Percentiles rank a stretch among this genome's conserved stretches.
phyloP scores from a whole-genome alignment of 2,329 filamentous ascomycete species.

The Colletotrichum tofieldiae region DNA sequence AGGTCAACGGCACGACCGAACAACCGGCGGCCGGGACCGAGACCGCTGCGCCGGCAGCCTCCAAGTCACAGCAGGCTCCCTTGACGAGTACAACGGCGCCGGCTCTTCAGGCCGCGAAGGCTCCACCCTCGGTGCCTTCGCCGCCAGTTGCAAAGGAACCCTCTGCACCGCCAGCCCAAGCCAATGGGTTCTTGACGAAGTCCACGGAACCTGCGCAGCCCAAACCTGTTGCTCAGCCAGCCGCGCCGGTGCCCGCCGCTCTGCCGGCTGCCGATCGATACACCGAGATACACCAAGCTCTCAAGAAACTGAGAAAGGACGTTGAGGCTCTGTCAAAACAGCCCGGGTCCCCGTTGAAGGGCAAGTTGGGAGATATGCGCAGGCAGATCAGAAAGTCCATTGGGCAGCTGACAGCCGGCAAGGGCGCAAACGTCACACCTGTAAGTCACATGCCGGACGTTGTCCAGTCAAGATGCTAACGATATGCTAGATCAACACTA shows the following conservation, averaged over 20 bases:
- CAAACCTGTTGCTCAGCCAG: constrained; percentile 19
- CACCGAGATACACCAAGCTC: constrained; percentile 74
- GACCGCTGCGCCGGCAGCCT: constrained; percentile 9
- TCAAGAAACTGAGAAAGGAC: constrained; percentile 78
- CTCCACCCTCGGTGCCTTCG: constrained; percentile 41
- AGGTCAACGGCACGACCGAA: constrained; percentile 45
- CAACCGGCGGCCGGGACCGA: constrained; percentile 33
- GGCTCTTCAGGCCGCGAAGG: constrained; percentile 36
- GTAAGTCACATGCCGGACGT: constrained; percentile 50
- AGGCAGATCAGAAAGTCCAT: constrained; percentile 80
- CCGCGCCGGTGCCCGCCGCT: constrained; percentile 12
- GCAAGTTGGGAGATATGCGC: constrained; percentile 79
- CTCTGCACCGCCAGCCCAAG: constrained; percentile 18
- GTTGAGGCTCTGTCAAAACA: constrained; percentile 70
- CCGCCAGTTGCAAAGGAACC: constrained; percentile 31
- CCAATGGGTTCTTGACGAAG: constrained; percentile 24
- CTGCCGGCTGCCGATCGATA: constrained; percentile 59
- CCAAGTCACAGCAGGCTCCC: constrained; percentile 36
- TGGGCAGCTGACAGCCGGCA: constrained; percentile 80
- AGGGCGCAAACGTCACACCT: constrained; percentile 68
- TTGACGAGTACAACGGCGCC: constrained; percentile 38
- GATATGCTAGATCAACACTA: constrained; percentile 58
- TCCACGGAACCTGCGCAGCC: constrained; percentile 32
- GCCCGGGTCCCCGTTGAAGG: constrained; percentile 68
- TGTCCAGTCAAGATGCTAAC: constrained; percentile 32